A percentile compares a stretch with the other conserved stretches of the same genome.
Conservation (phyloP, 768 basidiomycete species). For the Candolleomyces aberdarensis region DNA sequence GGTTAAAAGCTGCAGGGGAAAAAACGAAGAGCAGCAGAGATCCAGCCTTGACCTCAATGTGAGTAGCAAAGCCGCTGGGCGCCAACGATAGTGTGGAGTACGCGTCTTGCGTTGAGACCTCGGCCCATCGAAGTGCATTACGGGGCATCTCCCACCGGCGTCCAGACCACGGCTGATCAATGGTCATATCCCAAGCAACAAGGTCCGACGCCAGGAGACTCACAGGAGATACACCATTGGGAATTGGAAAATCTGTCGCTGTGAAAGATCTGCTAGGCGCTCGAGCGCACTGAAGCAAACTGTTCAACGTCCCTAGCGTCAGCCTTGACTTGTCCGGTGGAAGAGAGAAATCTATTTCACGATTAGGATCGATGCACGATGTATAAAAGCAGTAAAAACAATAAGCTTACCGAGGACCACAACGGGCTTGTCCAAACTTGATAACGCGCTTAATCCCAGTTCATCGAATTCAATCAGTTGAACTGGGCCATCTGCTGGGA, state of each 20-base stretch:
- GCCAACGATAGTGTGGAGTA: not conserved
- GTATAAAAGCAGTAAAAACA: too few species aligned
- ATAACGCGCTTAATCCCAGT: too few species aligned
- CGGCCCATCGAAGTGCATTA: not conserved
- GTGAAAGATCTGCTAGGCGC: not conserved
- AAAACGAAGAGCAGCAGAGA: not conserved
- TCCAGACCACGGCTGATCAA: not conserved
- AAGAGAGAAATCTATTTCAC: too few species aligned
- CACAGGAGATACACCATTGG: not conserved
- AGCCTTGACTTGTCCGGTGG: too few species aligned
- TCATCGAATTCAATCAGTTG: too few species aligned
- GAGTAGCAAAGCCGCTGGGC: not conserved
- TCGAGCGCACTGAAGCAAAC: too few species aligned
- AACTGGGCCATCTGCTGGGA: too few species aligned
- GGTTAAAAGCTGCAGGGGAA: not conserved
- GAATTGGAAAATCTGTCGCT: not conserved
- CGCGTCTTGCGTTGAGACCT: not conserved
- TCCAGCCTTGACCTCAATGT: not conserved
- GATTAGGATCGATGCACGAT: too few species aligned
- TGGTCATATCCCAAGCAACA: not conserved
- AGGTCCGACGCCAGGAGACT: not conserved
- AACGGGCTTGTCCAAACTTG: too few species aligned
- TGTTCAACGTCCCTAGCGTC: too few species aligned
- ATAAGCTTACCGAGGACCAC: too few species aligned
- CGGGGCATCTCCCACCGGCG: constrained; percentile 1